phyloP scores from a whole-genome alignment of 2,329 filamentous ascomycete species.

The Aspergillus puulaauensis region DNA sequence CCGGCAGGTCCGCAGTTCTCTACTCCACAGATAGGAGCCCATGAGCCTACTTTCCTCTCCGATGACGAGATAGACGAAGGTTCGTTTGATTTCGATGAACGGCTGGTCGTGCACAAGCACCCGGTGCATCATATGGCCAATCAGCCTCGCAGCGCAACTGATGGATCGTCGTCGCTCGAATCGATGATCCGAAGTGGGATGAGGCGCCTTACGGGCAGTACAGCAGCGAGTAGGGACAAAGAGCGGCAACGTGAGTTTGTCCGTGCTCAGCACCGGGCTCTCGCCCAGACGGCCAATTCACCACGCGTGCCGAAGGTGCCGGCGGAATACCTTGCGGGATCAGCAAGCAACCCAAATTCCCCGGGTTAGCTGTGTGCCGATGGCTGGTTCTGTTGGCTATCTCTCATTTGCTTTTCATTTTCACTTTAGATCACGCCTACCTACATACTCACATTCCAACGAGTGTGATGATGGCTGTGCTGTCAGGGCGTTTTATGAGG shows the following conservation, averaged over 20 bases:
- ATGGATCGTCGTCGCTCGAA: conserved; percentile 45
- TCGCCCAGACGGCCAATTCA: conserved; percentile 38
- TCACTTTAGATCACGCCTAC: background rate
- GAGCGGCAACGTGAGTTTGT: conserved; percentile 47
- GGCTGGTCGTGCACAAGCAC: conserved; percentile 36
- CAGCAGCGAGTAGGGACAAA: conserved; percentile 40
- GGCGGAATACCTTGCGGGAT: conserved; percentile 44
- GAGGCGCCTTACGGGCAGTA: conserved; percentile 48
- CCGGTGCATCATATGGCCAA: conserved; percentile 21
- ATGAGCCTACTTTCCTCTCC: conserved; percentile 63
- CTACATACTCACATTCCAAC: background rate
- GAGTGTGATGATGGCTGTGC: conserved; percentile 1
- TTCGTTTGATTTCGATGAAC: conserved; percentile 81
- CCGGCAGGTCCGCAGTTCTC: conserved; percentile 52
- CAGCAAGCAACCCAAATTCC: conserved; percentile 36
- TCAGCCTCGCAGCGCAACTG: conserved; percentile 35
- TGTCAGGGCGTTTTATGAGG: conserved; percentile 6
- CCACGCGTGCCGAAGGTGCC: conserved; percentile 50
- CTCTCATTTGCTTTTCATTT: background rate
- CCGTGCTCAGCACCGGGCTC: conserved; percentile 43
- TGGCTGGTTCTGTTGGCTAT: background rate
- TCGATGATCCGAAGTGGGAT: conserved; percentile 48
- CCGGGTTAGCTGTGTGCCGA: conserved; percentile 23
- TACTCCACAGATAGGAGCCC: conserved; percentile 48
- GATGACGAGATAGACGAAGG: conserved; percentile 77